Conservation (phyloP, 768 basidiomycete genomes). For the Sarcomyxa edulis region DNA sequence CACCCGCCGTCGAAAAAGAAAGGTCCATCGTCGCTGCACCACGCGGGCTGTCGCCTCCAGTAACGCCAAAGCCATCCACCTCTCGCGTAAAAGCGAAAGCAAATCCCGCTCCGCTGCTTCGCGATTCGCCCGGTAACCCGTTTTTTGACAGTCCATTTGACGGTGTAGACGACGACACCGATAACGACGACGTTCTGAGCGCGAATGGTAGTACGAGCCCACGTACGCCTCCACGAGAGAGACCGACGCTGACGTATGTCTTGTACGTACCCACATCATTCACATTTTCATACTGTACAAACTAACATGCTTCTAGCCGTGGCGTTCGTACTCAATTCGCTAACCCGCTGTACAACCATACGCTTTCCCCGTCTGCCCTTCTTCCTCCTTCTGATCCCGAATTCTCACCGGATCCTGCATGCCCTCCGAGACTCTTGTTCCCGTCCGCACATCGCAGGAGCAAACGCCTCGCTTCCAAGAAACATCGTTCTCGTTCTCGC, state of each 20-base stretch:
- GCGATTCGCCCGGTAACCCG: constrained; percentile 6
- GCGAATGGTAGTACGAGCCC: background rate
- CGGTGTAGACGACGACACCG: background rate
- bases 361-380: background rate
- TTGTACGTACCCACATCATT: constrained; percentile 5
- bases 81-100: background rate
- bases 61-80: constrained; percentile 1
- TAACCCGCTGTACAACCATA: constrained; percentile 4
- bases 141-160: constrained; percentile 1
- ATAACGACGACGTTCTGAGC: background rate
- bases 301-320: constrained; percentile 1
- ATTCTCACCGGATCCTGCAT: constrained; percentile 3
- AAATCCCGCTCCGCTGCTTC: background rate
- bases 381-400: constrained; percentile 5
- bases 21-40: background rate
- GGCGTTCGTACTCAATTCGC: constrained; percentile 3
- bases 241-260: constrained; percentile 4
- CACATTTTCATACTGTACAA: background rate
- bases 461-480: too few species aligned
- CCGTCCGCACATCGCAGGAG: constrained; percentile 1
- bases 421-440: constrained; percentile 5
- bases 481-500: too few species aligned
- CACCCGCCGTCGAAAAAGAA: background rate
- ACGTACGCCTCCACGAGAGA: constrained; percentile 3
- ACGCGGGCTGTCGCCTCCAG: constrained; percentile 2